Evolutionary conservation across 208 protist species (phyloP).

Genomic region (Trypanosoma congolense): DNA sequence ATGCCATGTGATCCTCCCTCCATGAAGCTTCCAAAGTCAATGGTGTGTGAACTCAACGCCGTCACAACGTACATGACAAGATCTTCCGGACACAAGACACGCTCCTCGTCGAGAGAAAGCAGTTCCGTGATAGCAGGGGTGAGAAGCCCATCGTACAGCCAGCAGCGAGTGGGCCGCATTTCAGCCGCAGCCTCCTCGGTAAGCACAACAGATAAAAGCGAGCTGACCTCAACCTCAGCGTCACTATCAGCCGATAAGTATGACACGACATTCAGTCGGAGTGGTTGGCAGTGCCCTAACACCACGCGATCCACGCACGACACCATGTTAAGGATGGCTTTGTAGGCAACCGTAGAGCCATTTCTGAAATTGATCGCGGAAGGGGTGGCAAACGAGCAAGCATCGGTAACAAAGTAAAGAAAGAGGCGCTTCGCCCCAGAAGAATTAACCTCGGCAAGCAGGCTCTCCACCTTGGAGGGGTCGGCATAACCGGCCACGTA

Average conservation of each 20-base stretch:
- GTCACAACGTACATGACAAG: conserved; percentile 31
- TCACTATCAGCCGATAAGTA: conserved; percentile 8
- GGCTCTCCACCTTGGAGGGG: conserved; percentile 4
- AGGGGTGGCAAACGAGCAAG: conserved; percentile 1
- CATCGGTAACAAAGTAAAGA: conserved; percentile 24
- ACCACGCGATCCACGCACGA: conserved; percentile 25
- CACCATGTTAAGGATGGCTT: conserved; percentile 8
- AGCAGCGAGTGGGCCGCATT: conserved; percentile 25
- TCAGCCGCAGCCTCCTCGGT: conserved; percentile 23
- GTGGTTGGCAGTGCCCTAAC: conserved; percentile 28
- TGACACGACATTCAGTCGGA: conserved; percentile 18
- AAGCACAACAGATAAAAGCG: conserved; percentile 22
- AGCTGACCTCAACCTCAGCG: not conserved
- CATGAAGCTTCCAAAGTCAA: conserved; percentile 31
- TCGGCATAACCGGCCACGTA: conserved; percentile 5
- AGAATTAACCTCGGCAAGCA: conserved; percentile 2
- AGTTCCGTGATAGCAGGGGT: conserved; percentile 36
- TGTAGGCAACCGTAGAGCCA: conserved; percentile 21
- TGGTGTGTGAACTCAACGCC: conserved; percentile 11
- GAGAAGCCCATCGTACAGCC: conserved; percentile 37
- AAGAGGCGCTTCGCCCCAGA: conserved; percentile 23
- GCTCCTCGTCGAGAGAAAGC: conserved; percentile 23
- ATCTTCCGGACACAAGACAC: conserved; percentile 42
- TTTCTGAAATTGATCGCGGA: conserved; percentile 26
- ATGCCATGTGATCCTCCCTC: conserved; percentile 22